These are phyloP conservation scores for Ganoderma leucocontextum DNA, from an alignment of 1,284 basidiomycete genomes.

Conservation along the genomic window DNA sequence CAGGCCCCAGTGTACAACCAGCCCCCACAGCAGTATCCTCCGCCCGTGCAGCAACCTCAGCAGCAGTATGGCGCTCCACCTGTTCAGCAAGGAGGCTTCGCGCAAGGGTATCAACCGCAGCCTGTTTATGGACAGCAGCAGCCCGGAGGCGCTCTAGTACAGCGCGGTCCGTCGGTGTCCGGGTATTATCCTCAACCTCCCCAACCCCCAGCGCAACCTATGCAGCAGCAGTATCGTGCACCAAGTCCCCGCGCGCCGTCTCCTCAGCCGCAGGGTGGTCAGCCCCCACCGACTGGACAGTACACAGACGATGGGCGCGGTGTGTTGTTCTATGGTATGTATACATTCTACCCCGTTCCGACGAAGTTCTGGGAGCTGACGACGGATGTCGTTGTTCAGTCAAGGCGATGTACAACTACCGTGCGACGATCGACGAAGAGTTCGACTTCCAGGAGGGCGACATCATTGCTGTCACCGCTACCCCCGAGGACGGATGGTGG, in stretches of 20 bases:
- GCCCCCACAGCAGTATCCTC: slow-evolving; percentile 15
- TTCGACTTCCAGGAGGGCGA: slow-evolving; percentile 93
- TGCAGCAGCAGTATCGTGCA: slow-evolving; percentile 31
- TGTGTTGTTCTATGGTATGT: slow-evolving; percentile 84
- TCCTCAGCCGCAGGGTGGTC: slow-evolving; percentile 44
- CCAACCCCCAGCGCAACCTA: slow-evolving; percentile 25
- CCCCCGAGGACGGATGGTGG: slow-evolving; percentile 97
- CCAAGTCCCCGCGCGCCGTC: slow-evolving; percentile 48
- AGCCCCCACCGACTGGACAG: slow-evolving; percentile 65
- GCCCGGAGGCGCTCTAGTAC: slow-evolving; percentile 28
- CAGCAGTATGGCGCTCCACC: slow-evolving; percentile 42
- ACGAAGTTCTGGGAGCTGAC: background rate
- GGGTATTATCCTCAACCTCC: slow-evolving; percentile 35
- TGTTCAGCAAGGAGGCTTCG: slow-evolving; percentile 45
- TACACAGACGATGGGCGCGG: slow-evolving; percentile 81
- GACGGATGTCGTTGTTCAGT: slow-evolving; percentile 54
- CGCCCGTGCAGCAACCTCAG: slow-evolving; percentile 32
- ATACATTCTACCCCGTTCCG: slow-evolving; percentile 9
- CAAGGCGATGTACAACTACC: slow-evolving; percentile 93
- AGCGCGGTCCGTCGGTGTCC: slow-evolving; percentile 33
- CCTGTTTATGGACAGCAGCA: slow-evolving; percentile 25
- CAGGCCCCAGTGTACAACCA: slow-evolving; percentile 32
- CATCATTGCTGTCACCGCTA: slow-evolving; percentile 92
- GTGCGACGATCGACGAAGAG: slow-evolving; percentile 87
- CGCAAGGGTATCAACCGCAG: slow-evolving; percentile 20